Conservation (phyloP, 2,329 filamentous ascomycete genomes). For the Tolypocladium pustulatum region DNA sequence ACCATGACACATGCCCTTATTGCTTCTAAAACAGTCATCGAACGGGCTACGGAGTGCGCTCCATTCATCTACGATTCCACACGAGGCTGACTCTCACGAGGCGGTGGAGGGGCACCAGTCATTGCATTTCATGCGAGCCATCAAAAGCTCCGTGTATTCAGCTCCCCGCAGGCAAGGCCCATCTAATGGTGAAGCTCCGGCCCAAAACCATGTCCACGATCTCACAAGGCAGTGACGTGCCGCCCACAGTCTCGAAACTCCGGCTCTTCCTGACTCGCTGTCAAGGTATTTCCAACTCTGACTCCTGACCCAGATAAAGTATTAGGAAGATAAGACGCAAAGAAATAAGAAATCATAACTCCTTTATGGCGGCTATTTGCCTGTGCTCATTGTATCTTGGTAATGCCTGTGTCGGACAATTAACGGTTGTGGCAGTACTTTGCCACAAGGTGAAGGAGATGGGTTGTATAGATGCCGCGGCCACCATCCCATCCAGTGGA, state of each 20-base stretch:
- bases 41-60: not conserved
- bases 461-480: not conserved
- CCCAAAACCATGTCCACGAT: not conserved
- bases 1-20: not conserved
- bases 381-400: slow-evolving; percentile 2
- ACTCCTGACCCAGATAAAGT: not conserved
- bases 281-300: not conserved
- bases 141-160: not conserved
- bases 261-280: not conserved
- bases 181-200: not conserved
- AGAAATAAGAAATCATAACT: not conserved
- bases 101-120: not conserved
- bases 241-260: not conserved
- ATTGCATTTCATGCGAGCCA: not conserved
- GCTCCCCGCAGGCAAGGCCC: not conserved
- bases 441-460: not conserved
- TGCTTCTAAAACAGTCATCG: not conserved
- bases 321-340: not conserved
- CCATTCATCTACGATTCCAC: not conserved
- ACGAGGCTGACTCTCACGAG: not conserved
- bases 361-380: not conserved
- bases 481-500: not conserved
- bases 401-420: slow-evolving; percentile 3
- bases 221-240: not conserved
- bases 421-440: not conserved